Evolutionary conservation across 2,329 filamentous ascomycete genomes (phyloP), one percentile per base, ranked within the genome.

Genomic region (Penicillium janthinellum): DNA sequence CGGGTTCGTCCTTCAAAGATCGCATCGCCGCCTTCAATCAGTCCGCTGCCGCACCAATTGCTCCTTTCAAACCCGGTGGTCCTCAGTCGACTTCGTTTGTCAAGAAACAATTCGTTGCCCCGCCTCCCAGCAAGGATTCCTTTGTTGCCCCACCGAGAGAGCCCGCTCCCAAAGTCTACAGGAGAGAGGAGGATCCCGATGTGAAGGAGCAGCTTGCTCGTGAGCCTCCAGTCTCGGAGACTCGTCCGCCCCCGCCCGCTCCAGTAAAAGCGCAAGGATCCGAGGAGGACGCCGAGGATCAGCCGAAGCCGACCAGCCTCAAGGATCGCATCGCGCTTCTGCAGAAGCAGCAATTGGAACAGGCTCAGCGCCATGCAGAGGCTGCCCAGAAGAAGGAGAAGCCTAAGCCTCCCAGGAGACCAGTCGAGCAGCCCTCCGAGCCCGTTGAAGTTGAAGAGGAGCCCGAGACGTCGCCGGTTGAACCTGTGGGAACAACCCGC

Each of bases 11-110:
- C 1, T 98, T 99, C 81, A 93, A 86, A 73, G 95, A 98, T 78
- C 90, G 95, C 63, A 96, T 99, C 73, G 95, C 95, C 37, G 94
- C 95, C 47, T 99, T 99, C 81, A 99, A 99, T 78, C 95, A 94
- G 74, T 82, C 91, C 47, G 86, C 90, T 39, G 92, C 92, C 5
- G 87, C 92, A 2, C 95, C 95, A 8, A 82, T 95, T 61, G 86
- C 92, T n/a, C 95, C 95, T 1, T 94, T 96, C 79, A 96, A 96
- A 73, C 91, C 92, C 20, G 83, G 84, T 60, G 86, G 86, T 2
- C 74, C 79, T 11, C 80, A 85, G 59, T 81, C 84, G 50, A 83
- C 84, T 63, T 83, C 83, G 55, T 98, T 98, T 72, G 88, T 99
- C 77, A 97, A 94, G 83, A 98, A 98, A 78, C 92, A 94, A 0